These are phyloP conservation scores for Nemania sp. DNA, from an alignment of 2,329 filamentous ascomycete genomes.

Conservation along the genomic window DNA sequence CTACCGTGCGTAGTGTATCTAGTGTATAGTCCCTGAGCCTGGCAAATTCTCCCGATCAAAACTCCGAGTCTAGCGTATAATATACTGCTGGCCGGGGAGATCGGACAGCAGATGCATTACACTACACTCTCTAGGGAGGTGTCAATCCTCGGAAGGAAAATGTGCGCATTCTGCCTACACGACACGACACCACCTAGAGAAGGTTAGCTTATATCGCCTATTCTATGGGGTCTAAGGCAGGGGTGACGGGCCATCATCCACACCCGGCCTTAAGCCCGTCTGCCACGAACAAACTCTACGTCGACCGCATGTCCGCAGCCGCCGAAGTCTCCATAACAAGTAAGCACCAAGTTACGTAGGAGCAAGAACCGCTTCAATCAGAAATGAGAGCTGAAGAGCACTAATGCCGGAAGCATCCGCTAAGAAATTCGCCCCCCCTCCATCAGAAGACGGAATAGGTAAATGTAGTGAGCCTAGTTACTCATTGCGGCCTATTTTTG, in stretches of 20 bases:
- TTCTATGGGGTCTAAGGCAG: too few species aligned
- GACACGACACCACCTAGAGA: too few species aligned
- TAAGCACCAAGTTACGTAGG: slow-evolving; percentile 12
- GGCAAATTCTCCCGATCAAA: not conserved
- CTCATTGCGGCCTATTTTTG: too few species aligned
- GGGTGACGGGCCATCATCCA: slow-evolving; percentile 13
- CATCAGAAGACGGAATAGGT: too few species aligned
- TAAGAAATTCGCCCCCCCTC: slow-evolving; percentile 8
- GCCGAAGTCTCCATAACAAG: slow-evolving; percentile 10
- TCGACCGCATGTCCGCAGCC: slow-evolving; percentile 19
- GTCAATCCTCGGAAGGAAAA: slow-evolving; percentile 7
- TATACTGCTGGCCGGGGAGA: too few species aligned
- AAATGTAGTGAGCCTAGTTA: too few species aligned
- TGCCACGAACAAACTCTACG: slow-evolving; percentile 22
- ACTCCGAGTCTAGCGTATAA: too few species aligned
- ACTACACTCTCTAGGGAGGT: too few species aligned
- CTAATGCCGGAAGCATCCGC: slow-evolving; percentile 16
- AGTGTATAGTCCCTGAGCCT: slow-evolving; percentile 8
- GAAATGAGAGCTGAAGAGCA: slow-evolving; percentile 7
- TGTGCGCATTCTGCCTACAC: too few species aligned
- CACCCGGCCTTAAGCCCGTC: slow-evolving; percentile 13
- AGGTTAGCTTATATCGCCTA: too few species aligned
- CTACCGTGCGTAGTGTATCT: not conserved
- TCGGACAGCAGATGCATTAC: slow-evolving; percentile 7
- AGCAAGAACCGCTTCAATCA: slow-evolving; percentile 17